Evolutionary conservation across 805 yeast species (phyloP), one percentile per base, ranked within the genome.

Genomic region (Ogataea methanolica): DNA sequence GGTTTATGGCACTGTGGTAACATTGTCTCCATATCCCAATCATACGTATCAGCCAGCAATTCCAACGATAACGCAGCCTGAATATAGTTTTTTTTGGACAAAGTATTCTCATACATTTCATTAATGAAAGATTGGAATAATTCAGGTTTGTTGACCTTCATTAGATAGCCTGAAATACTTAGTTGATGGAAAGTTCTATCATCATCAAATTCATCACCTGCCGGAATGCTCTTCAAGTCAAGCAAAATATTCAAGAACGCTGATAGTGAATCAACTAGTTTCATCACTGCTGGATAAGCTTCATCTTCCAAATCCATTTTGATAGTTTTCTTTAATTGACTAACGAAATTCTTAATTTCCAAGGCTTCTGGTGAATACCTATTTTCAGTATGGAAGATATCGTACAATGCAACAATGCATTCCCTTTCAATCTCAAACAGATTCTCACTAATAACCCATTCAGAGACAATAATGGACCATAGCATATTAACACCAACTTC

Each of bases 1-100:
- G 95, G 95, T 57, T 78, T 78, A 47, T 69, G 64, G 45, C 83
- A 75, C 6, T 82, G 68, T 1, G 87, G 80, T 31, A 87, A 64
- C 6, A 67, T 59, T 31, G 72, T 72, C 47, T 78, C 79, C 44
- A 79, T 80, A 52, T 78, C 78, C 96, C 96, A 89, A 7, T 73
- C 70, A 63, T 82, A 86, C 2, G 92, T 84, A 21, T 83, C 74
- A 0, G 96, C 94, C 55, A 89, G 72, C 48, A 88, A 71, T 61
- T 85, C 90, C 57, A 88, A 73, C 56, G 90, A 79, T 52, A 89
- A 73, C 4, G 92, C 96, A 7, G 95, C 96, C 68, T 89, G 96
- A 33, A 85, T 83, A 59, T 64, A 79, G 60, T 88, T 88, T 22
- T 70, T 71, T 64, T 81, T 84, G 19, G 63, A 57, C 43, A 84